Evolutionary conservation across 2,329 filamentous ascomycete species (phyloP).

Genomic region (Penicillium sumatraense): DNA sequence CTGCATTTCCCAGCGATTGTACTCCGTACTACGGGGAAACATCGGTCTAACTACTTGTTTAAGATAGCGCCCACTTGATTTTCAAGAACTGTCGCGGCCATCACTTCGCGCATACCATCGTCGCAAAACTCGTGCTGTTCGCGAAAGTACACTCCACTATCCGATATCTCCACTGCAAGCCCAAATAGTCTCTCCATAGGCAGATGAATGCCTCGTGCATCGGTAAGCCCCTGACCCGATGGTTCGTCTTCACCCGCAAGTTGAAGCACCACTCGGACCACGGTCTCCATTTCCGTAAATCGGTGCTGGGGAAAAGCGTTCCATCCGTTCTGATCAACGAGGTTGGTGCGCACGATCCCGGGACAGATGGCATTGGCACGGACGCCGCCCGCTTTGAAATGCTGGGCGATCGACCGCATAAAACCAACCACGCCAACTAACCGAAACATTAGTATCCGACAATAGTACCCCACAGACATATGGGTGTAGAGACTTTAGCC

Average conservation of each 20-base stretch:
- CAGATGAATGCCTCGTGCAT: slow-evolving; percentile 11
- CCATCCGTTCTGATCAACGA: slow-evolving; percentile 22
- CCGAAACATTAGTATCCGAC: not conserved
- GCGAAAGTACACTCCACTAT: slow-evolving; percentile 20
- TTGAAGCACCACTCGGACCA: slow-evolving; percentile 19
- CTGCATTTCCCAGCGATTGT: too few relatives aligned
- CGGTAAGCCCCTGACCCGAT: slow-evolving; percentile 17
- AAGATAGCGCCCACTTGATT: slow-evolving; percentile 33
- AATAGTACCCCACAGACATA: too few relatives aligned
- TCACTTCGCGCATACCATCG: slow-evolving; percentile 32
- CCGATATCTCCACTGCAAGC: slow-evolving; percentile 23
- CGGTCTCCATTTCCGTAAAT: slow-evolving; percentile 17
- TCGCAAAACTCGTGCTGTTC: slow-evolving; percentile 20
- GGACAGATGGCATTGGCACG: slow-evolving; percentile 41
- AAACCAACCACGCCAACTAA: slow-evolving; percentile 44
- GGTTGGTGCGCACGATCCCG: slow-evolving; percentile 33
- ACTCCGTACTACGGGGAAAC: too few relatives aligned
- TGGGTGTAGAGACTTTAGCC: too few relatives aligned
- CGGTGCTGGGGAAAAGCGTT: slow-evolving; percentile 19
- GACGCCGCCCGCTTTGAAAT: slow-evolving; percentile 40
- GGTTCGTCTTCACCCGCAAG: slow-evolving; percentile 16
- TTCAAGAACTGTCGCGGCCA: slow-evolving; percentile 33
- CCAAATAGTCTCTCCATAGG: slow-evolving; percentile 13
- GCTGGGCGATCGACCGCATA: slow-evolving; percentile 42
- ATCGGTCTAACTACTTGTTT: not conserved